Percentiles rank a stretch among this genome's conserved stretches.
These are phyloP conservation scores for Pascua guehoae DNA, from an alignment of 1,284 basidiomycete genomes.

Conservation along the genomic window DNA sequence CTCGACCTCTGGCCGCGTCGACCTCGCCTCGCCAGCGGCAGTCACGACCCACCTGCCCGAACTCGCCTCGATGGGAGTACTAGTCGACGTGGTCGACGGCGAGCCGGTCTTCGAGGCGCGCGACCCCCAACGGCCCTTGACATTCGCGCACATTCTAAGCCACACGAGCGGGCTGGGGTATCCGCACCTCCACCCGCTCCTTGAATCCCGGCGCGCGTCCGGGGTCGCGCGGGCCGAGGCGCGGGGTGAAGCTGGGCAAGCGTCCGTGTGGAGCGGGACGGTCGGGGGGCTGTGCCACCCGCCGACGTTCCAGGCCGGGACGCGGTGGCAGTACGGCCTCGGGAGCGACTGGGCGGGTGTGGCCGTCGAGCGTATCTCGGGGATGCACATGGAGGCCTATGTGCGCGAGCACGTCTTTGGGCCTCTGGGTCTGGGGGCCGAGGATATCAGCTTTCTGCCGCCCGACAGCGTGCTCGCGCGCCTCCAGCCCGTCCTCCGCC, in stretches of 20 bases:
- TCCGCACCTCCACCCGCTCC: not conserved
- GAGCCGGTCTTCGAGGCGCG: slow-evolving; percentile 19
- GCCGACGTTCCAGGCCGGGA: slow-evolving; percentile 34
- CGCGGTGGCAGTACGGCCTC: slow-evolving; percentile 25
- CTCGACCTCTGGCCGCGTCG: slow-evolving; percentile 27
- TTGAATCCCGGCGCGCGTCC: not conserved
- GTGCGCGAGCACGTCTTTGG: slow-evolving; percentile 36
- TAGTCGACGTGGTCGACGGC: slow-evolving; percentile 27
- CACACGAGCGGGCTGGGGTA: slow-evolving; percentile 20
- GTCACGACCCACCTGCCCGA: slow-evolving; percentile 29
- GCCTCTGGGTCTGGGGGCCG: slow-evolving; percentile 25
- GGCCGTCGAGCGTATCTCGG: slow-evolving; percentile 33
- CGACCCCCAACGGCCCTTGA: slow-evolving; percentile 14
- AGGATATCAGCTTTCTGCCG: slow-evolving; percentile 31
- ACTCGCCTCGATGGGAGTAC: slow-evolving; percentile 21
- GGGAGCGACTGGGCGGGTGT: slow-evolving; percentile 43
- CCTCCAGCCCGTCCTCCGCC: slow-evolving; percentile 7
- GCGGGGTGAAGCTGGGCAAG: slow-evolving; percentile 4
- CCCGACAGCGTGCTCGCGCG: slow-evolving; percentile 18
- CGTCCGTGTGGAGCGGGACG: slow-evolving; percentile 5
- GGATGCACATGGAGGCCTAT: slow-evolving; percentile 33
- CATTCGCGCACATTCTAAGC: slow-evolving; percentile 29
- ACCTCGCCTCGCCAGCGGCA: slow-evolving; percentile 22
- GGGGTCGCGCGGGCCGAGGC: slow-evolving; percentile 3
- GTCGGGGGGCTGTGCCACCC: slow-evolving; percentile 17